Conservation (phyloP, 1,284 basidiomycete species). For the Apiotrichum sp. region DNA sequence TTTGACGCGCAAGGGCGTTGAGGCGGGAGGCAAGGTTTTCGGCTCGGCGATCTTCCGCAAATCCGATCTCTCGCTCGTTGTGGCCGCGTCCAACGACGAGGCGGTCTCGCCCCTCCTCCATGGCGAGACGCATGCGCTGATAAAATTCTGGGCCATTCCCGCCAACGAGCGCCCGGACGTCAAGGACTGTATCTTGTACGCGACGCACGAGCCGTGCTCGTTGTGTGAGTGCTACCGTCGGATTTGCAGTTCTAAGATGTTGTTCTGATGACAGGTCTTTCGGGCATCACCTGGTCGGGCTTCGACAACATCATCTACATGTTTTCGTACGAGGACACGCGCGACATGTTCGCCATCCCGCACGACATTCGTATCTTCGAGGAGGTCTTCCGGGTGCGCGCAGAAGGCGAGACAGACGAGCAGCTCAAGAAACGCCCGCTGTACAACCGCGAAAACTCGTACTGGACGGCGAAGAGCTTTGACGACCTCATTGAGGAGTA, state of each 20-base stretch:
- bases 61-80: conserved; percentile 23
- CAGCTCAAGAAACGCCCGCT: conserved; percentile 16
- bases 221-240: conserved; percentile 18
- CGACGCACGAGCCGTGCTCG: conserved; percentile 34
- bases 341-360: conserved; percentile 27
- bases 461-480: conserved; percentile 21
- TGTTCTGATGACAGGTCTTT: conserved; percentile 19
- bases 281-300: conserved; percentile 31
- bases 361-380: conserved; percentile 31
- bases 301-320: conserved; percentile 31
- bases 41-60: conserved; percentile 33
- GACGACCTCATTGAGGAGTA: conserved; percentile 20
- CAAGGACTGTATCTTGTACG: conserved; percentile 29
- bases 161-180: conserved; percentile 12
- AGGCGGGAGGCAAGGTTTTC: conserved; percentile 27
- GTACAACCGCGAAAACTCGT: conserved; percentile 27
- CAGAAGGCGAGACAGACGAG: conserved; percentile 9
- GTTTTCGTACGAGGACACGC: conserved; percentile 30
- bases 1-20: conserved; percentile 21
- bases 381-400: conserved; percentile 26
- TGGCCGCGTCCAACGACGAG: conserved; percentile 27
- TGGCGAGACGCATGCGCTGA: conserved; percentile 30
- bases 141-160: conserved; percentile 26
- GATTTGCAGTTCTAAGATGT: background rate
- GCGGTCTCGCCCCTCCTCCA: conserved; percentile 25